Conservation (phyloP, 78 protist genomes). For the Dictyostelium firmibasis region DNA sequence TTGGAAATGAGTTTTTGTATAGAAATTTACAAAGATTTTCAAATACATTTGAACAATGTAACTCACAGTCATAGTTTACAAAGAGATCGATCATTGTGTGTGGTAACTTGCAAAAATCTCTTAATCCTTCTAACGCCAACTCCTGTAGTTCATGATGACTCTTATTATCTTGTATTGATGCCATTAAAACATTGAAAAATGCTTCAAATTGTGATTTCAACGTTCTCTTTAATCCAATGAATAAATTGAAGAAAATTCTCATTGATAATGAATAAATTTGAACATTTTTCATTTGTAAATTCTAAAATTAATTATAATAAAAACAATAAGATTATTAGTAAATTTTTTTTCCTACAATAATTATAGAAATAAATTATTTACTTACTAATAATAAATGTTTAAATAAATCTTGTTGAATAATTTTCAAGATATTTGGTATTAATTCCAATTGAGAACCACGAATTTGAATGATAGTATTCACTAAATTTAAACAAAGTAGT, state of each 20-base stretch:
- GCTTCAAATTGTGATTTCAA: slow-evolving; percentile 76
- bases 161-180: slow-evolving; percentile 20
- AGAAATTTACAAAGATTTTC: slow-evolving; percentile 81
- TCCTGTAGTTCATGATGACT: slow-evolving; percentile 64
- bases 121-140: slow-evolving; percentile 84
- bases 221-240: slow-evolving; percentile 35
- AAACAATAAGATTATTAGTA: background rate
- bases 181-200: slow-evolving; percentile 62
- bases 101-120: slow-evolving; percentile 83
- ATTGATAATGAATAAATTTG: slow-evolving; percentile 55
- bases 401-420: slow-evolving; percentile 57
- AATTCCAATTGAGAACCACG: slow-evolving; percentile 22
- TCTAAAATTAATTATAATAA: background rate
- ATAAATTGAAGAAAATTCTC: slow-evolving; percentile 72
- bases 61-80: slow-evolving; percentile 89
- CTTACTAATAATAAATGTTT: slow-evolving; percentile 48
- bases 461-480: slow-evolving; percentile 50
- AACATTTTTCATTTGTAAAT: slow-evolving; percentile 24
- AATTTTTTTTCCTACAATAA: background rate
- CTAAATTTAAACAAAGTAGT: slow-evolving; percentile 16
- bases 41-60: slow-evolving; percentile 83
- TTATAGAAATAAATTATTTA: background rate
- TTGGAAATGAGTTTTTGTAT: slow-evolving; percentile 81
- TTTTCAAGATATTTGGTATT: background rate
- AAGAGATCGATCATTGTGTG: slow-evolving; percentile 73